Conservation (phyloP, 2,329 filamentous ascomycete genomes). For the Ceratocystis lukuohia region DNA sequence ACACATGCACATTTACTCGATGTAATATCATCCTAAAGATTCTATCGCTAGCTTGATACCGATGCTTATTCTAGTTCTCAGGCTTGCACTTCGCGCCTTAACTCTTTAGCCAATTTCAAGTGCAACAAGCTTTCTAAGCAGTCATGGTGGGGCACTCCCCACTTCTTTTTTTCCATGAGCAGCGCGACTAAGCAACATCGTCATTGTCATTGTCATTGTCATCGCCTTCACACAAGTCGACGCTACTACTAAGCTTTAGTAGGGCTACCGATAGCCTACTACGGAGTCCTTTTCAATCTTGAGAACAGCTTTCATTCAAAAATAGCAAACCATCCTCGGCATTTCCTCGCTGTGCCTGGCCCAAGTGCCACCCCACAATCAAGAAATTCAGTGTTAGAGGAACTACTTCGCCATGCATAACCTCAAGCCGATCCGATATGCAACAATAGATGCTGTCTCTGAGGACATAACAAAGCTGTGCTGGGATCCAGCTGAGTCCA, state of each 20-base stretch:
- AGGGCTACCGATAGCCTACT: neutral
- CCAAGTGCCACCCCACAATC: neutral
- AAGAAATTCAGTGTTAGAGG: neutral
- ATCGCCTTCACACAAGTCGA: neutral
- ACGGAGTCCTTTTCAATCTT: neutral
- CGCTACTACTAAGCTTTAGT: neutral
- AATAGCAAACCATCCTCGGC: neutral
- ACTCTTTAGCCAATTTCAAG: neutral
- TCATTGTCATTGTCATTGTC: neutral
- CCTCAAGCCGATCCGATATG: constrained; percentile 62
- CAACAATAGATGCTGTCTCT: constrained; percentile 42
- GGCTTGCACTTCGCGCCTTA: neutral
- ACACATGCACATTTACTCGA: too few species aligned
- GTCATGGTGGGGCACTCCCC: neutral
- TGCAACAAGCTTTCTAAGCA: constrained; percentile 3
- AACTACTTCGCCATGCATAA: constrained; percentile 57
- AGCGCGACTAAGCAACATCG: neutral
- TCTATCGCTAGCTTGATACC: neutral
- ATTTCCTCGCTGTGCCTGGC: neutral
- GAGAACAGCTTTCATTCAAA: neutral
- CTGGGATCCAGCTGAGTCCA: constrained; percentile 72
- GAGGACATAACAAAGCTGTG: constrained; percentile 59
- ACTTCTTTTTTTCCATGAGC: constrained; percentile 4
- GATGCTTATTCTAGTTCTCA: neutral
- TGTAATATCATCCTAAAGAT: neutral